These are phyloP conservation scores for Yueomyces sp. DNA, from an alignment of 805 yeast genomes.

Conservation along the genomic window DNA sequence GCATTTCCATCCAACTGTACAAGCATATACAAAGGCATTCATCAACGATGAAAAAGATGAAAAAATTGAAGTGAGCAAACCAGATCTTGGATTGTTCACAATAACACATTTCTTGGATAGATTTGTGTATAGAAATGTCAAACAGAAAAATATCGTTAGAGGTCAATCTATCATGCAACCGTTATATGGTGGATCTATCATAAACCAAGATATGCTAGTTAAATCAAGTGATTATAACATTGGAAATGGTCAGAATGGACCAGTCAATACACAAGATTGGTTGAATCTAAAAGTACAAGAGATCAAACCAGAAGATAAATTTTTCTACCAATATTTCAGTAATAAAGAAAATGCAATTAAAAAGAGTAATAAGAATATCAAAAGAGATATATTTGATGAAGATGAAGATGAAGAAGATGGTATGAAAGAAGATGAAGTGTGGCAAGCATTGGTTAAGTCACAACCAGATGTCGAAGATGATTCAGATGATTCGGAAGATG, in stretches of 20 bases:
- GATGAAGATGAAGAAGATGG: constrained; percentile 32
- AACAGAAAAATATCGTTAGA: constrained; percentile 55
- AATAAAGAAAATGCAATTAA: constrained; percentile 35
- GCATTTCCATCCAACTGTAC: constrained; percentile 89
- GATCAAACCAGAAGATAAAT: constrained; percentile 75
- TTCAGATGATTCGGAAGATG: constrained; percentile 21
- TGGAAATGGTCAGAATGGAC: constrained; percentile 23
- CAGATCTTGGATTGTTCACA: constrained; percentile 83
- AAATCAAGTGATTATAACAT: constrained; percentile 36
- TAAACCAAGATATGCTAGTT: constrained; percentile 56
- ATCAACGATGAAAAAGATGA: constrained; percentile 30
- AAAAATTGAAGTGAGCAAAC: constrained; percentile 43
- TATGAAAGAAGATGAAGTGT: constrained; percentile 57
- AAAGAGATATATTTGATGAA: constrained; percentile 22
- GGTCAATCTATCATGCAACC: constrained; percentile 98
- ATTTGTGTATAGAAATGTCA: constrained; percentile 88
- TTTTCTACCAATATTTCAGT: constrained; percentile 76
- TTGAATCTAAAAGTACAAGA: constrained; percentile 44
- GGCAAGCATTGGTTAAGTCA: constrained; percentile 67
- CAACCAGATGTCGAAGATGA: constrained; percentile 58
- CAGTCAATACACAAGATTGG: constrained; percentile 85
- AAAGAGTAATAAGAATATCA: constrained; percentile 20
- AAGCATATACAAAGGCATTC: constrained; percentile 60
- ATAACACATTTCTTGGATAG: constrained; percentile 85
- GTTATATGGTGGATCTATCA: constrained; percentile 56